Evolutionary conservation across 495 filamentous ascomycete genomes (phyloP).

Genomic region (Penicillium maclennaniae): DNA sequence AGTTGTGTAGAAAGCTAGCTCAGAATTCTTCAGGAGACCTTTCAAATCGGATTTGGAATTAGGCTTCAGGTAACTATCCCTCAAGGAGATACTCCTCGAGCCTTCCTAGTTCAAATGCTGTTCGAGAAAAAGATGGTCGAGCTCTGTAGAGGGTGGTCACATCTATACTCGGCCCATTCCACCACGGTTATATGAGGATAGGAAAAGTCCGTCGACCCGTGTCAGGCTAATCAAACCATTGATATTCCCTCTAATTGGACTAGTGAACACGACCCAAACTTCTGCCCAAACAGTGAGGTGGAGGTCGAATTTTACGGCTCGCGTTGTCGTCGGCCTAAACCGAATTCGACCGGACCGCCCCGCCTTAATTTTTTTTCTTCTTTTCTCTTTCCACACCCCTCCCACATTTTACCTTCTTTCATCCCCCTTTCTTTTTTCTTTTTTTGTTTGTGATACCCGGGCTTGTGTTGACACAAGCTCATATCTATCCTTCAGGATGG

Average conservation of each 20-base stretch:
- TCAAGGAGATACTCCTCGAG: too few species aligned
- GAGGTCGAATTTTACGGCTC: neutral
- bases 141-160: too few species aligned
- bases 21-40: too few species aligned
- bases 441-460: conserved; percentile 11
- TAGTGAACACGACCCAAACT: neutral
- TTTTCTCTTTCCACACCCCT: conserved; percentile 15
- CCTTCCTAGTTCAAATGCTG: too few species aligned
- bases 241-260: too few species aligned
- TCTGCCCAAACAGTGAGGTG: neutral
- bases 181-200: neutral
- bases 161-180: neutral
- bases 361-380: conserved; percentile 15
- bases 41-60: too few species aligned
- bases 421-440: conserved; percentile 19
- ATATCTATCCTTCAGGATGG: conserved; percentile 47
- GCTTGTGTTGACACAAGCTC: neutral
- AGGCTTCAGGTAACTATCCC: too few species aligned
- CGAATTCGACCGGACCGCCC: conserved; percentile 13
- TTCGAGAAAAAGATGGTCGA: too few species aligned
- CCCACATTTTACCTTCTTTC: conserved; percentile 18
- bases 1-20: too few species aligned
- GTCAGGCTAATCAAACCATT: too few species aligned
- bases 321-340: conserved; percentile 16
- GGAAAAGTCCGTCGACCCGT: neutral